Conservation (phyloP, 1,139 yeast species). For the Pichia inconspicua region DNA sequence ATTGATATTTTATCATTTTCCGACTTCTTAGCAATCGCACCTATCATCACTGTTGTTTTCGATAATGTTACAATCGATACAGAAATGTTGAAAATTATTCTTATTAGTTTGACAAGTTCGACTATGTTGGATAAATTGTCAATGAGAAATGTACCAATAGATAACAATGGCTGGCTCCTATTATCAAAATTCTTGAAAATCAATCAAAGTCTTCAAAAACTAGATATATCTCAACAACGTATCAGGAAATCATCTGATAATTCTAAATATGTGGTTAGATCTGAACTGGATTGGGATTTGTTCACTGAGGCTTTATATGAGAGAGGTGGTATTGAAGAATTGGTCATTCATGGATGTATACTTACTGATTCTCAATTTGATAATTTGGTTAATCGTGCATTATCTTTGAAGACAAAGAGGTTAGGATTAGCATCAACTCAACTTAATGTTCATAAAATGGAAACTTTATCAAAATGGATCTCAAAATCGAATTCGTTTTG, state of each 20-base stretch:
- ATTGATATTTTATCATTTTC: slow-evolving; percentile 84
- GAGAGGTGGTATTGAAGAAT: slow-evolving; percentile 74
- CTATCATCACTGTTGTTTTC: slow-evolving; percentile 68
- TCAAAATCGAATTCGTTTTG: slow-evolving; percentile 44
- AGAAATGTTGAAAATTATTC: slow-evolving; percentile 68
- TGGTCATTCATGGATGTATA: slow-evolving; percentile 75
- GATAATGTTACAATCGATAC: slow-evolving; percentile 77
- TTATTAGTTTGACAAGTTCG: slow-evolving; percentile 55
- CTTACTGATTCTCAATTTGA: slow-evolving; percentile 46
- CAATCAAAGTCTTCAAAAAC: slow-evolving; percentile 50
- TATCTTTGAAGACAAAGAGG: slow-evolving; percentile 50
- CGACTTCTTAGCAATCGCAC: slow-evolving; percentile 79
- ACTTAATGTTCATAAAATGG: slow-evolving; percentile 48
- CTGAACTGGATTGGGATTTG: slow-evolving; percentile 70
- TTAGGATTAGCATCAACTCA: slow-evolving; percentile 74
- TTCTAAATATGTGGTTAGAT: slow-evolving; percentile 41
- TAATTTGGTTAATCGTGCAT: slow-evolving; percentile 45
- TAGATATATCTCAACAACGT: slow-evolving; percentile 80
- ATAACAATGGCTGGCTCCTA: slow-evolving; percentile 61
- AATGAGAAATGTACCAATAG: slow-evolving; percentile 70
- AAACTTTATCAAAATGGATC: slow-evolving; percentile 56
- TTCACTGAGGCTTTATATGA: slow-evolving; percentile 49
- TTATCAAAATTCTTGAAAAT: slow-evolving; percentile 63
- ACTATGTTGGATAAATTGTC: slow-evolving; percentile 61
- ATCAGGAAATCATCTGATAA: slow-evolving; percentile 28